Base-by-base conservation (phyloP, 2,329 filamentous ascomycete genomes). In the Emericellopsis atlantica region DNA sequence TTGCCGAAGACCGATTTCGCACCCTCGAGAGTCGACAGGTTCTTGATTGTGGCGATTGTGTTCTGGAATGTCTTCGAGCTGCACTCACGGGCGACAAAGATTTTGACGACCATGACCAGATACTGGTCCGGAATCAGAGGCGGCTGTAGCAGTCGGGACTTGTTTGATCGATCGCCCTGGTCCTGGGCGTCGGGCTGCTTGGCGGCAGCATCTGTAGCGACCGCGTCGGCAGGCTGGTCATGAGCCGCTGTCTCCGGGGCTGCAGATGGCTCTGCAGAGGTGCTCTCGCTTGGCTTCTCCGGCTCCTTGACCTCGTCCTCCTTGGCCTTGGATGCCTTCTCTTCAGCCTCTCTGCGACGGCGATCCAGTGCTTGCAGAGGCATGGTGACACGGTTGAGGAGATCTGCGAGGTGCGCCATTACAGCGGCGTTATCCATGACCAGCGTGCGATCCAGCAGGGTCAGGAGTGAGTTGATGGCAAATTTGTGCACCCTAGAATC, bases 61-160 rank as follows among this genome's bases (percentile, higher is more conserved):
- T 96, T 93, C 56, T 92, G 85, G 72, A 98, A 98, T 0, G 92
- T 96, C 69, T 95, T 95, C 47, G 86, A 89, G 55, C 87, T 95
- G 64, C 92, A 98, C 60, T 98, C 92, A 38, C 89, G 83, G 46
- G 90, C 90, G 35, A 94, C 87, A 49, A 98, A 84, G 43, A 98
- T 95, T 57, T 92, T 92, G 51, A 96, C 85, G n/a, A 98, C 88
- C 43, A 96, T 70, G 44, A 84, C 85, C 43, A 98, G 74, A 56
- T 96, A 95, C 55, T 88, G 76, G 24, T 90, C 79, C 5, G 92
- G 89, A 41, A 98, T 81, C 36, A 89, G 72, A 1, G 92, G 92
- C 24, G 89, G 85, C 39, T 83, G 79, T 40, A 95, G 48, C 63
- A 77, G 58, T 60, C 75, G 61, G 56, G 76, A 56, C 53, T 72